Conservation (phyloP, 495 filamentous ascomycete species). For the Aspergillus egyptiacus region DNA sequence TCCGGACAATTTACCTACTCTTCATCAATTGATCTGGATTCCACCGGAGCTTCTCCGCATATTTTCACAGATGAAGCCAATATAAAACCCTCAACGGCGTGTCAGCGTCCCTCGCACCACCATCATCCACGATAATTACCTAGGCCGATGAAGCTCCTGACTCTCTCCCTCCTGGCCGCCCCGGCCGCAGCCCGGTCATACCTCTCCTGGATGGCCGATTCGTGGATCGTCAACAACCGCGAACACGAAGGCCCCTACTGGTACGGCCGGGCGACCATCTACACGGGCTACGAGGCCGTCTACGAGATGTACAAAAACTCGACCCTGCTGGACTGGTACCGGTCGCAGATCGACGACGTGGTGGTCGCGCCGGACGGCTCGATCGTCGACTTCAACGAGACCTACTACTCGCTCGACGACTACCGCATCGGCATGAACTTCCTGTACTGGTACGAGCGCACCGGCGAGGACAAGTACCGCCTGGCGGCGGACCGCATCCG, state of each 20-base stretch:
- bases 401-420: slow-evolving; percentile 7
- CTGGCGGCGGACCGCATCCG: background rate
- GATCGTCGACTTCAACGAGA: slow-evolving; percentile 7
- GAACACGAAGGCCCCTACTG: slow-evolving; percentile 4
- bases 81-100: too few relatives aligned
- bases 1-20: too few relatives aligned
- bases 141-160: background rate
- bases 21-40: too few relatives aligned
- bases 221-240: slow-evolving; percentile 3
- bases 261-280: slow-evolving; percentile 2
- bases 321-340: slow-evolving; percentile 1
- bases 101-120: too few relatives aligned
- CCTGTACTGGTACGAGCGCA: slow-evolving; percentile 8
- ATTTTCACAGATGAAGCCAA: too few relatives aligned
- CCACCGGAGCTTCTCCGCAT: too few relatives aligned
- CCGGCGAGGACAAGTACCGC: slow-evolving; percentile 1
- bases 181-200: background rate
- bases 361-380: background rate
- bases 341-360: background rate
- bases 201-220: slow-evolving; percentile 3
- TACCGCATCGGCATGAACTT: slow-evolving; percentile 4
- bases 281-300: slow-evolving; percentile 3
- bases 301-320: background rate
- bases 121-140: too few relatives aligned
- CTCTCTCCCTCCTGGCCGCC: background rate